Evolutionary conservation across 2,329 filamentous ascomycete genomes (phyloP).

Genomic region (Hysterium pulicare): DNA sequence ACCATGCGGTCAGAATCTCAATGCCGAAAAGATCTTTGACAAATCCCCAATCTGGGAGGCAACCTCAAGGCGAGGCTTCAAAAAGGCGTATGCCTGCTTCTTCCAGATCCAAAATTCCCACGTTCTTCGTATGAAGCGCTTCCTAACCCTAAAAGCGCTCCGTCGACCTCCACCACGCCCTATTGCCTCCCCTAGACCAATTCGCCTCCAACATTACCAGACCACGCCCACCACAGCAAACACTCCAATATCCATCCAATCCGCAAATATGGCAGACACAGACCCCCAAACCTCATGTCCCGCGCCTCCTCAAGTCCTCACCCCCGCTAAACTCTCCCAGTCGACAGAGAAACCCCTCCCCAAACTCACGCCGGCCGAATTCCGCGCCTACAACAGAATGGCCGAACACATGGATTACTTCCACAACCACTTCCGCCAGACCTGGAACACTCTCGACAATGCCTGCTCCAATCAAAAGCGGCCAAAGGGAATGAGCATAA

Average conservation of each 20-base stretch:
- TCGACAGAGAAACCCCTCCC: conserved; percentile 47
- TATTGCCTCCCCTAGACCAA: too few relatives aligned
- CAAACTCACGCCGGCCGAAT: conserved; percentile 64
- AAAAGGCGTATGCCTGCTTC: too few relatives aligned
- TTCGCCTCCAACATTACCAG: too few relatives aligned
- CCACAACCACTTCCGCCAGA: conserved; percentile 71
- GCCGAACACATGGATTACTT: conserved; percentile 71
- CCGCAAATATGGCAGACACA: neutral
- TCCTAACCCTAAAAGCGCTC: too few relatives aligned
- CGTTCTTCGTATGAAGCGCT: too few relatives aligned
- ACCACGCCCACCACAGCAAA: neutral
- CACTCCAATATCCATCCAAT: neutral
- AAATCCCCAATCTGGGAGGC: too few relatives aligned
- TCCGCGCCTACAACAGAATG: conserved; percentile 67
- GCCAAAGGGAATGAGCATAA: conserved; percentile 62
- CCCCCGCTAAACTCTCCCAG: neutral
- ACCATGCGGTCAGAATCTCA: too few relatives aligned
- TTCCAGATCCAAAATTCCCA: too few relatives aligned
- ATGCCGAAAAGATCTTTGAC: too few relatives aligned
- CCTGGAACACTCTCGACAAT: conserved; percentile 68
- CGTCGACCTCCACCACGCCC: too few relatives aligned
- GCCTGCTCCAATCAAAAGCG: conserved; percentile 60
- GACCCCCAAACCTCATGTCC: neutral
- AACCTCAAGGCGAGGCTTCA: too few relatives aligned
- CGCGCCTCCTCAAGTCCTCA: neutral